Percentiles rank a stretch among this genome's conserved stretches.
These are phyloP conservation scores for Metarhizium humberi DNA, from an alignment of 2,329 filamentous ascomycete species.

Conservation along the genomic window DNA sequence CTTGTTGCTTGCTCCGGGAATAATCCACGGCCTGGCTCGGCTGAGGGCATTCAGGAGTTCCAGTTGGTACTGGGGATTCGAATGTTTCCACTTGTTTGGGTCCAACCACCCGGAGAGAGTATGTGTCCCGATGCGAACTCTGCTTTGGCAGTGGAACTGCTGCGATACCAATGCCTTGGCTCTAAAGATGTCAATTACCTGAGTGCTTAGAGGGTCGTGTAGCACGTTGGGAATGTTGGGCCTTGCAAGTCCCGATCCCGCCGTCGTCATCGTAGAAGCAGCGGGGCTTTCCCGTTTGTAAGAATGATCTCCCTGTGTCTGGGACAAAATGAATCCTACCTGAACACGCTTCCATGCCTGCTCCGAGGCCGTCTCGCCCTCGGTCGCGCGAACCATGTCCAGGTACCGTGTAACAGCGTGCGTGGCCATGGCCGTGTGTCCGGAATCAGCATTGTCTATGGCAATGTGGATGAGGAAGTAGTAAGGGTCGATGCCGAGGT, in stretches of 20 bases:
- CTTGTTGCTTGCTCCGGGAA: constrained; percentile 25
- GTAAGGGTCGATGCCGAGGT: constrained; percentile 31
- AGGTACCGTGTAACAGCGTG: constrained; percentile 29
- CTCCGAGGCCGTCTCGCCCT: not conserved
- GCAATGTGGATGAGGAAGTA: constrained; percentile 42
- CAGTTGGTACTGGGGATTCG: not conserved
- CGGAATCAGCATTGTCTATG: constrained; percentile 39
- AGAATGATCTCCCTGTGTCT: not conserved
- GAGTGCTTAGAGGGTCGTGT: not conserved
- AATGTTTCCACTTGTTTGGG: not conserved
- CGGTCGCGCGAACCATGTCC: constrained; percentile 15
- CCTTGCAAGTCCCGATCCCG: not conserved
- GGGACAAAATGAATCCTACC: constrained; percentile 8
- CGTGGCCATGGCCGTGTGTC: constrained; percentile 38
- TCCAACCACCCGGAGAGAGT: constrained; percentile 5
- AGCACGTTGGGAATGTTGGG: not conserved
- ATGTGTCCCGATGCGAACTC: constrained; percentile 5
- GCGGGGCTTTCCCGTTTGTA: not conserved
- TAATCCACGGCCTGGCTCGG: constrained; percentile 24
- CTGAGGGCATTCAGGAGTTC: constrained; percentile 7
- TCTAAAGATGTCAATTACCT: not conserved
- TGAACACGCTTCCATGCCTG: constrained; percentile 9
- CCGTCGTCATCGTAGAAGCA: not conserved
- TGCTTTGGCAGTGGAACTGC: constrained; percentile 5
- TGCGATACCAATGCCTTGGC: constrained; percentile 5